These are phyloP conservation scores for Syzygium aqueum DNA, from an alignment of 345 rosid genomes.

Conservation along the genomic window DNA sequence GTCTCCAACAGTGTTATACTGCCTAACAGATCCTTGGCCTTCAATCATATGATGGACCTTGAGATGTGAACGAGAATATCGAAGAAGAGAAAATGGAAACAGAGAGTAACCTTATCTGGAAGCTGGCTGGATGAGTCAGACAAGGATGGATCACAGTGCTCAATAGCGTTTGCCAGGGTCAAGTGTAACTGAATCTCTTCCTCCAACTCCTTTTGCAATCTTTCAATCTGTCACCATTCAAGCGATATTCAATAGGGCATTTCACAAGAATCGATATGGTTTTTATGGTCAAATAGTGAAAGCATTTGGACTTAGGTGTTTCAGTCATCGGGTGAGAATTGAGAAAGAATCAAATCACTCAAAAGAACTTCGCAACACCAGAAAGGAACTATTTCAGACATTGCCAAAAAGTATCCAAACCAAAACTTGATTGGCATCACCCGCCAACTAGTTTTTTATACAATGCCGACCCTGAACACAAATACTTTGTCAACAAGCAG, in stretches of 20 bases:
- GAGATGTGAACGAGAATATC: conserved; percentile 1
- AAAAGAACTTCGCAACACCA: not conserved
- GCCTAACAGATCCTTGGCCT: conserved; percentile 77
- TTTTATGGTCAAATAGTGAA: not conserved
- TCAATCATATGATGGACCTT: not conserved
- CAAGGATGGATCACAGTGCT: conserved; percentile 39
- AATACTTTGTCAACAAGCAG: not conserved
- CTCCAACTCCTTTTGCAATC: conserved; percentile 60
- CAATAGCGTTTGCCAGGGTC: conserved; percentile 60
- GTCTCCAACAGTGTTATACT: conserved; percentile 59
- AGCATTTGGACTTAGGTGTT: not conserved
- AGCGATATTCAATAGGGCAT: not conserved
- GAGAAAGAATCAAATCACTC: not conserved
- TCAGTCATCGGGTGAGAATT: not conserved
- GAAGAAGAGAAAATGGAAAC: not conserved
- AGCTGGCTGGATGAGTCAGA: conserved; percentile 50
- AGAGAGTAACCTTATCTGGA: conserved; percentile 51
- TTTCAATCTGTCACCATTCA: conserved; percentile 40
- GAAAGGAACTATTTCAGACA: not conserved
- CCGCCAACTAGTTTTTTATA: not conserved
- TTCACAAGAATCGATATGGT: not conserved
- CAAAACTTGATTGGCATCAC: not conserved
- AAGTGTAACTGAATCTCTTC: conserved; percentile 62
- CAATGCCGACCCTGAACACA: not conserved
- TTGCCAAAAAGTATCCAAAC: not conserved